Evolutionary conservation across 2,329 filamentous ascomycete genomes (phyloP).

Genomic region (Cercospora nicotianae): DNA sequence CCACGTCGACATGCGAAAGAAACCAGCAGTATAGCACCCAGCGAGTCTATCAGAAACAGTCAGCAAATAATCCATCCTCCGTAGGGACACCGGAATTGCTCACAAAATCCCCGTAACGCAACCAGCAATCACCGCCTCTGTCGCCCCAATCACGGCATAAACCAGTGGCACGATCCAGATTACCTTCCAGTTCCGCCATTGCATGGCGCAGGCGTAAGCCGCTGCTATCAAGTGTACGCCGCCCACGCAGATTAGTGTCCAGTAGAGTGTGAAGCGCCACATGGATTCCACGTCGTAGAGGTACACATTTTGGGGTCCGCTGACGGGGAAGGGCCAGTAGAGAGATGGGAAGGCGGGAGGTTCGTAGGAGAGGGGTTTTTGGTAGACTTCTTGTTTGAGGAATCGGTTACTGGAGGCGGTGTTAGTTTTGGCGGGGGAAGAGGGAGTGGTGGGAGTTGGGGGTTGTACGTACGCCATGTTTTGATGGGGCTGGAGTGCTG

Average conservation of each 20-base stretch:
- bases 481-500: not conserved
- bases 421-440: not conserved
- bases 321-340: conserved; percentile 67
- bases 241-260: conserved; percentile 79
- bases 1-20: conserved; percentile 92
- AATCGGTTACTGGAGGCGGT: conserved; percentile 39
- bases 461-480: conserved; percentile 13
- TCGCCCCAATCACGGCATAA: conserved; percentile 68
- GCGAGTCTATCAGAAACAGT: conserved; percentile 60
- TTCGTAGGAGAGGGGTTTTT: conserved; percentile 59
- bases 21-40: conserved; percentile 76
- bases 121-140: conserved; percentile 77
- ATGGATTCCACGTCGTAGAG: conserved; percentile 76
- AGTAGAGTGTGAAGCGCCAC: conserved; percentile 83
- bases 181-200: conserved; percentile 57
- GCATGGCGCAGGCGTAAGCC: conserved; percentile 69
- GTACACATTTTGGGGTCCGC: conserved; percentile 58
- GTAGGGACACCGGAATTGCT: too few relatives aligned
- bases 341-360: conserved; percentile 78
- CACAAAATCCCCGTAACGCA: conserved; percentile 79
- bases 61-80: conserved; percentile 7
- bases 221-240: conserved; percentile 73
- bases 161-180: conserved; percentile 72
- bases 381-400: conserved; percentile 48
- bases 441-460: not conserved